Percentiles rank a stretch among this genome's conserved stretches.
Evolutionary conservation across 1,284 basidiomycete genomes (phyloP).

Genomic region (Coniferiporia weirii): DNA sequence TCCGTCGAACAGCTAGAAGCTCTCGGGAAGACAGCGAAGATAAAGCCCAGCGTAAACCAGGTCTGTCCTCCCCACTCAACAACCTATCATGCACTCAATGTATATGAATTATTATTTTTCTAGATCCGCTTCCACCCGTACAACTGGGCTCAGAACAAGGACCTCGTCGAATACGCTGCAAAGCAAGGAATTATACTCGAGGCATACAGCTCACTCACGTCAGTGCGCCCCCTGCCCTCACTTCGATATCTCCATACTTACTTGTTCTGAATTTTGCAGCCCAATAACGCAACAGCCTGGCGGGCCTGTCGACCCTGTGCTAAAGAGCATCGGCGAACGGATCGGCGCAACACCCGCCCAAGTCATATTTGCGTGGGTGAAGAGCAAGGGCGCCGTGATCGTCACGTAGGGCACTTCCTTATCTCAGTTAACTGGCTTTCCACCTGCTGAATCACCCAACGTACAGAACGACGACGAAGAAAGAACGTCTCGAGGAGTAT

Average conservation of each 20-base stretch:
- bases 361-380: constrained; percentile 65
- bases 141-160: constrained; percentile 49
- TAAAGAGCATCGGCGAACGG: constrained; percentile 53
- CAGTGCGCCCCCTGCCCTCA: constrained; percentile 21
- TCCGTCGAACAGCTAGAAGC: constrained; percentile 51
- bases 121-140: constrained; percentile 70
- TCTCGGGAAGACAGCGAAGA: constrained; percentile 49
- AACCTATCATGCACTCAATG: not conserved
- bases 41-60: constrained; percentile 75
- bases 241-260: not conserved
- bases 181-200: constrained; percentile 64
- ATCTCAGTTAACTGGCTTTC: not conserved
- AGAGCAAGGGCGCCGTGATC: constrained; percentile 58
- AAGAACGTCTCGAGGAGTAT: constrained; percentile 50
- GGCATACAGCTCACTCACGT: constrained; percentile 68
- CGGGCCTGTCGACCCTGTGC: constrained; percentile 65
- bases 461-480: constrained; percentile 46
- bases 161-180: constrained; percentile 52
- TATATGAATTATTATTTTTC: not conserved
- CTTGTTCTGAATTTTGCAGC: constrained; percentile 28
- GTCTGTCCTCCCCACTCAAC: constrained; percentile 30
- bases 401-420: constrained; percentile 47
- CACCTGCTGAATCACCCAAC: not conserved
- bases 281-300: constrained; percentile 65
- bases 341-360: constrained; percentile 63